Base-by-base conservation (phyloP, 202 grass and related monocot genomes). In the Miscanthus sacchariflorus region DNA sequence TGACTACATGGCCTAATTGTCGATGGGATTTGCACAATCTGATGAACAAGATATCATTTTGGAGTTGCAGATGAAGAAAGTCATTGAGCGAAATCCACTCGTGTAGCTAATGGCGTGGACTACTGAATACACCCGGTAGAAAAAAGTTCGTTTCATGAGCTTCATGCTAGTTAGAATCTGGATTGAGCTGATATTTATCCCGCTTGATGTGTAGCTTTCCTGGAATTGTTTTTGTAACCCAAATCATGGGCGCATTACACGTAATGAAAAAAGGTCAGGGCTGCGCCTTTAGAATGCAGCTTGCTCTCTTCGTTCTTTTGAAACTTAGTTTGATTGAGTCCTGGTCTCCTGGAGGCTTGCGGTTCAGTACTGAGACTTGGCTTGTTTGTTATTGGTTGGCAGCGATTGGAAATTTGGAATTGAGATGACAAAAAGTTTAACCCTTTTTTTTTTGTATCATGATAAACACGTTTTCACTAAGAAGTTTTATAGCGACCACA, bases 161-260 rank as follows among this genome's bases (percentile, higher is more conserved):
- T 86, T 83, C 48, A 70, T 75, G 27, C 46, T 65, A 70, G 83
- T 68, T 46, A 68, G 71, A 82, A 78, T 19, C 35, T n/a, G 68
- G 27, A 79, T 78, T 69, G 38, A 58, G 68, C 44, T 70, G 36
- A n/a, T 83, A 38, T 76, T 86, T 68, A 10, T 74, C 74, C 58
- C 18, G 46, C 68, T 66, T 49, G 15, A 44, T 83, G 27, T 81
- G 72, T 79, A 74, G 75, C 59, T 80, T 84, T 85, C 76, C 45
- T 39, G 80, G 79, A 70, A 75, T 74, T 70, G 56, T 83, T 59
- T 83, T 65, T 87, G 83, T 79, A 64, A 67, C 45, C 17, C 49
- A 54, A 70, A 56, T 77, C 30, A 68, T 80, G 46, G 83, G 78
- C 71, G 54, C 35, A 15, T 54, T 43, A 71, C 23, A 13, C 65